phyloP scores from a whole-genome alignment of 163 green algal genomes.

The Chloroidium sp. region DNA sequence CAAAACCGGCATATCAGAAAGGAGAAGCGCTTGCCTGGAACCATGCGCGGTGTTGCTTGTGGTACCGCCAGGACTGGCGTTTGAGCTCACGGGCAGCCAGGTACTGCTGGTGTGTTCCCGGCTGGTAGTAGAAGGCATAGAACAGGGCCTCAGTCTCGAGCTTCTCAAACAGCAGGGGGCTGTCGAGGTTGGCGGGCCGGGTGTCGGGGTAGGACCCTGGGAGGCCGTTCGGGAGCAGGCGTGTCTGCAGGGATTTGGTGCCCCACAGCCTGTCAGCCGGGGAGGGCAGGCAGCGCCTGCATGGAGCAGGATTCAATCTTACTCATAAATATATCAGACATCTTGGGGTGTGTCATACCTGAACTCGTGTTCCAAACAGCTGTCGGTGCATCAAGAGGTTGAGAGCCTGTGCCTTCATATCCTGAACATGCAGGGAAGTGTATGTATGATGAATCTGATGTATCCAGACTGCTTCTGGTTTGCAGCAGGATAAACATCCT shows the following conservation, averaged over 20 bases:
- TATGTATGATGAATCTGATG: no score
- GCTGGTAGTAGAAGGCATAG: conserved; percentile 96
- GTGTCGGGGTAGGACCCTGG: conserved; percentile 26
- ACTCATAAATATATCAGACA: no score
- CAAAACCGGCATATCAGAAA: neutral
- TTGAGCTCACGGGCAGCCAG: conserved; percentile 83
- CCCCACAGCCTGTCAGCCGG: conserved; percentile 55
- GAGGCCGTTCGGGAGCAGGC: conserved; percentile 19
- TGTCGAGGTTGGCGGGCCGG: conserved; percentile 42
- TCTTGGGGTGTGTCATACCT: no score
- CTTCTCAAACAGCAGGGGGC: conserved; percentile 79
- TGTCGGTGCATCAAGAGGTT: no score
- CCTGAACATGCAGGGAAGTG: no score
- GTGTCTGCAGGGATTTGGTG: conserved; percentile 26
- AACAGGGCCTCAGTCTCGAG: conserved; percentile 94
- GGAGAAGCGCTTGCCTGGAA: conserved; percentile 60
- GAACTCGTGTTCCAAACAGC: no score
- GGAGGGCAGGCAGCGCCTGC: conserved; percentile 67
- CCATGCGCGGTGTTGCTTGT: conserved; percentile 93
- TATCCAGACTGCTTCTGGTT: no score
- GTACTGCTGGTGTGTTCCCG: conserved; percentile 80
- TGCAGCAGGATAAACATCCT: no score
- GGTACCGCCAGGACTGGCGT: conserved; percentile 87
- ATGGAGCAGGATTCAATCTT: neutral
- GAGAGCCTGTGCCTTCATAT: no score